phyloP scores from a whole-genome alignment of 768 basidiomycete genomes.

The Boletus huronensis region DNA sequence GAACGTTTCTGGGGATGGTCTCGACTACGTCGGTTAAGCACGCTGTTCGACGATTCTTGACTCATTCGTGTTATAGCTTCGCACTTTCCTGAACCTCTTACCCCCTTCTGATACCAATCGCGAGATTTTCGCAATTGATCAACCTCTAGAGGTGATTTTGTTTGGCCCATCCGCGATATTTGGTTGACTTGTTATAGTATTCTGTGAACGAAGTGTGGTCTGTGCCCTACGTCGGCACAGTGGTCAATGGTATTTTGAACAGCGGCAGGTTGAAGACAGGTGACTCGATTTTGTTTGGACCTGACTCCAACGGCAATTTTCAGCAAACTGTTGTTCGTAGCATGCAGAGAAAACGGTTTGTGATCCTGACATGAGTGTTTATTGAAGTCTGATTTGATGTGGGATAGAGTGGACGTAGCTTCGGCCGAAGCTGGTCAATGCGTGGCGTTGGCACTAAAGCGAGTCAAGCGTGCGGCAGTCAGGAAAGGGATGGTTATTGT shows the following conservation, averaged over 20 bases:
- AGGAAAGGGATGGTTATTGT: conserved; percentile 96
- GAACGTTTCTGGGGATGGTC: conserved; percentile 92
- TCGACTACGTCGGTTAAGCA: conserved; percentile 58
- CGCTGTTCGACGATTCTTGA: not conserved
- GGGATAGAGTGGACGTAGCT: conserved; percentile 66
- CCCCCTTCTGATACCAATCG: conserved; percentile 84
- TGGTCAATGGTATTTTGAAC: conserved; percentile 82
- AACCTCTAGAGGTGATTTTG: conserved; percentile 66
- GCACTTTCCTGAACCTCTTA: conserved; percentile 87
- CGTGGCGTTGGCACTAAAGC: conserved; percentile 89
- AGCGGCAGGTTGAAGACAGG: conserved; percentile 72
- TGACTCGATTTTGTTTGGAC: conserved; percentile 81
- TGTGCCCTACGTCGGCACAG: conserved; percentile 81
- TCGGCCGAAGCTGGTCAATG: conserved; percentile 94
- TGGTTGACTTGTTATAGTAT: conserved; percentile 46
- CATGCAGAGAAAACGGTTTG: conserved; percentile 89
- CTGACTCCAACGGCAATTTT: conserved; percentile 90
- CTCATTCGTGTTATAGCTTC: conserved; percentile 46
- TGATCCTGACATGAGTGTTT: not conserved
- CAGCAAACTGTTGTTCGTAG: conserved; percentile 76
- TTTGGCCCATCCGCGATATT: not conserved
- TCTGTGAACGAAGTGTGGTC: conserved; percentile 87
- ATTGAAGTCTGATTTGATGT: not conserved
- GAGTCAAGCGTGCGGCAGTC: conserved; percentile 73
- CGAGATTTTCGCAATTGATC: conserved; percentile 75